Evolutionary conservation across 2,329 filamentous ascomycete genomes (phyloP), one percentile per base, ranked within the genome.

Genomic region (Escovopsis sp.): DNA sequence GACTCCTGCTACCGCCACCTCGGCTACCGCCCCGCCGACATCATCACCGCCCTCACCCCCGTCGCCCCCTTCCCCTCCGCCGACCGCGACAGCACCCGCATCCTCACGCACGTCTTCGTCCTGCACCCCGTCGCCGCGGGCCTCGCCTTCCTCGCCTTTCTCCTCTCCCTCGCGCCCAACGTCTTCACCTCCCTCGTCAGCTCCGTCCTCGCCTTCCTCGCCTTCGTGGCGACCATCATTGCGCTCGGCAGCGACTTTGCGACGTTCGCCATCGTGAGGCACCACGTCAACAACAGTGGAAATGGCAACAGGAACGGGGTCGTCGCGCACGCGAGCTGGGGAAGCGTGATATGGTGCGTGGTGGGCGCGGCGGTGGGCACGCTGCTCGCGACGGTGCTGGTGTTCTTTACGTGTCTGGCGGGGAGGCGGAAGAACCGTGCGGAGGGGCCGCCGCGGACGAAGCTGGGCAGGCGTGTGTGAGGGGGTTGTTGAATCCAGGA

Each of bases 361-460:
- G 58, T 79, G 12, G 72, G 57, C 7, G 65, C 67, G 2, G 70
- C 69, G 41, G 56, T 76, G 39, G 61, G 63, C 44, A 57, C 66
- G 15, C 61, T 78, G 35, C 39, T 76, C 18, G 74, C 64, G 8
- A 65, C 66, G 15, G 41, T 73, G 35, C 44, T 78, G 34, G 63
- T 79, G 38, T 67, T 79, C 45, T 58, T 77, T 44, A 72, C 70
- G 6, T 79, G 73, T 63, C 76, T 67, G 56, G 64, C 63, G 36
- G 58, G 62, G 8, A 57, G 68, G n/a, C 45, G 57, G 44, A 54
- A 55, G 40, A 50, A 54, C 28, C n/a, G n/a, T n/a, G n/a, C n/a
- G n/a, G n/a, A n/a, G n/a, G n/a, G n/a, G n/a, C n/a, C n/a, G n/a
- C n/a, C n/a, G n/a, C n/a, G n/a, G n/a, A n/a, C n/a, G n/a, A n/a